A percentile compares a stretch with the other conserved stretches of the same genome.
phyloP scores from a whole-genome alignment of 2,329 filamentous ascomycete species.

The Pestalotiopsis sp. region DNA sequence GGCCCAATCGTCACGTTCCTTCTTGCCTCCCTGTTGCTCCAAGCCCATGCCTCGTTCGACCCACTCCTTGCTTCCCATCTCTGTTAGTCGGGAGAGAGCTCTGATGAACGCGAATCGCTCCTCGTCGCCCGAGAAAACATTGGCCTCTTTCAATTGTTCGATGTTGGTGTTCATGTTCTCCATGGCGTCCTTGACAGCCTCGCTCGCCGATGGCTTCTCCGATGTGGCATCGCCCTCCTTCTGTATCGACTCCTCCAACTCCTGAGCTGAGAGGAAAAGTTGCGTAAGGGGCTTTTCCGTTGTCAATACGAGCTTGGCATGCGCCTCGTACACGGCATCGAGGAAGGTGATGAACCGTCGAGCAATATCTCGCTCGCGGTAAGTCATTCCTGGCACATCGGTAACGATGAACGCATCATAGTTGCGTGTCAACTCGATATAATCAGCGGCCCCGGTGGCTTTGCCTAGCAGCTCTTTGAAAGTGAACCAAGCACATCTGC shows the following conservation, averaged over 20 bases:
- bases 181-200: slow-evolving; percentile 66
- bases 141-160: slow-evolving; percentile 80
- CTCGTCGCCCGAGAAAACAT: slow-evolving; percentile 91
- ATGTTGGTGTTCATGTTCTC: slow-evolving; percentile 88
- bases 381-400: slow-evolving; percentile 89
- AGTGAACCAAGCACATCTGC: slow-evolving; percentile 85
- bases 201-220: slow-evolving; percentile 41
- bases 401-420: slow-evolving; percentile 95
- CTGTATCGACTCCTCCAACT: slow-evolving; percentile 64
- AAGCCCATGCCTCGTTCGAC: slow-evolving; percentile 79
- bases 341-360: slow-evolving; percentile 96
- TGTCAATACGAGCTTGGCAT: slow-evolving; percentile 94
- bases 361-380: slow-evolving; percentile 83
- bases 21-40: slow-evolving; percentile 65
- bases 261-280: slow-evolving; percentile 78
- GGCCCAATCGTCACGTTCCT: slow-evolving; percentile 67
- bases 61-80: slow-evolving; percentile 97
- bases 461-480: slow-evolving; percentile 90
- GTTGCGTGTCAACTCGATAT: slow-evolving; percentile 84
- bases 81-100: slow-evolving; percentile 79
- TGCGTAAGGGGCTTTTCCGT: slow-evolving; percentile 83
- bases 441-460: slow-evolving; percentile 92
- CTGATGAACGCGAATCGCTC: slow-evolving; percentile 95
- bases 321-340: slow-evolving; percentile 89
- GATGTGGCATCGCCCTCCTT: slow-evolving; percentile 46